These are phyloP conservation scores for Exophiala bonariae DNA, from an alignment of 2,329 filamentous ascomycete species.

Conservation along the genomic window DNA sequence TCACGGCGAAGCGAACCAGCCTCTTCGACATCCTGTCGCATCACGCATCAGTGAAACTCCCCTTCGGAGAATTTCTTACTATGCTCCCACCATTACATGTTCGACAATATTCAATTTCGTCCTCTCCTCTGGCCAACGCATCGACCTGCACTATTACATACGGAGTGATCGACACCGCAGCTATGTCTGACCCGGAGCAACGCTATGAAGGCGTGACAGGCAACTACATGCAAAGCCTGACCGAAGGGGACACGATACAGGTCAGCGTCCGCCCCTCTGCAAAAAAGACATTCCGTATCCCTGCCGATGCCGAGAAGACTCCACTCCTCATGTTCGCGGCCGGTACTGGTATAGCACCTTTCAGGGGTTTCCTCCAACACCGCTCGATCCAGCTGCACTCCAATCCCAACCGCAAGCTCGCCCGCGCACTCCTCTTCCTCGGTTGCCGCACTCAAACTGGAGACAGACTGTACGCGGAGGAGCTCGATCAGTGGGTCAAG, in stretches of 20 bases:
- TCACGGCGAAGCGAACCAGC: slow-evolving; percentile 56
- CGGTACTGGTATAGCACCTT: slow-evolving; percentile 53
- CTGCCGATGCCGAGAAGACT: slow-evolving; percentile 37
- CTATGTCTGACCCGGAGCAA: slow-evolving; percentile 34
- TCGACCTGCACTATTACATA: slow-evolving; percentile 65
- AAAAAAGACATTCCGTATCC: slow-evolving; percentile 46
- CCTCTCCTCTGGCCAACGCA: slow-evolving; percentile 63
- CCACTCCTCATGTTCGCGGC: slow-evolving; percentile 56
- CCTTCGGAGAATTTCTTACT: slow-evolving; percentile 66
- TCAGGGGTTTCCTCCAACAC: slow-evolving; percentile 46
- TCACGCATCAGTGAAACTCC: slow-evolving; percentile 59
- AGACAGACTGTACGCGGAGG: slow-evolving; percentile 62
- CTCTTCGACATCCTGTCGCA: slow-evolving; percentile 66
- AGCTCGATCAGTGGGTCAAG: slow-evolving; percentile 52
- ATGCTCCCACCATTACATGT: slow-evolving; percentile 75
- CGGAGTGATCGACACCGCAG: slow-evolving; percentile 60
- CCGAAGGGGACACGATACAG: slow-evolving; percentile 34
- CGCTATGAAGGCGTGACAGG: slow-evolving; percentile 66
- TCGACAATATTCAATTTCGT: slow-evolving; percentile 76
- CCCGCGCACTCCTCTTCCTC: slow-evolving; percentile 64
- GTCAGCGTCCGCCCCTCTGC: slow-evolving; percentile 32
- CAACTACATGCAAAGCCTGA: slow-evolving; percentile 66
- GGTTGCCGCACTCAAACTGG: slow-evolving; percentile 58
- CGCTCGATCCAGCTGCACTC: slow-evolving; percentile 39
- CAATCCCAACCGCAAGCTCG: slow-evolving; percentile 43